A percentile compares a stretch with the other conserved stretches of the same genome.
Conservation (phyloP, 805 yeast genomes). For the Yarrowia yakushimensis region DNA sequence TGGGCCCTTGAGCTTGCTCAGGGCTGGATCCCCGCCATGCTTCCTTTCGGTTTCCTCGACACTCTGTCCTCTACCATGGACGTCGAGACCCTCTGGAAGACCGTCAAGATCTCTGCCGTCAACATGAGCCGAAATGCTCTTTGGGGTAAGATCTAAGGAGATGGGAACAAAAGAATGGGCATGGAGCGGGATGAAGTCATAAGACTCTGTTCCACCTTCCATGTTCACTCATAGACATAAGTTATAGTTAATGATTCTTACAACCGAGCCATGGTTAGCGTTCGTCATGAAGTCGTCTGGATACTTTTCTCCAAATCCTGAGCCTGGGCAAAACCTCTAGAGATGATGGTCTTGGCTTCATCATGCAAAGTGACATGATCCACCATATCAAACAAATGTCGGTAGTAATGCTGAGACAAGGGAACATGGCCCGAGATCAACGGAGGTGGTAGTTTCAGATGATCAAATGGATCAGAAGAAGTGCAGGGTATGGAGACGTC, state of each 20-base stretch:
- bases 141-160: constrained; percentile 61
- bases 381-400: not conserved
- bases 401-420: not conserved
- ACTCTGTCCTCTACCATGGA: constrained; percentile 79
- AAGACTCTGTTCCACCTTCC: not conserved
- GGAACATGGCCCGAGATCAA: not conserved
- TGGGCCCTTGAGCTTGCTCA: constrained; percentile 95
- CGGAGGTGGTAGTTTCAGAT: not conserved
- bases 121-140: constrained; percentile 70
- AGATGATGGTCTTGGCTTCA: not conserved
- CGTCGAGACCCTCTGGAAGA: constrained; percentile 59
- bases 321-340: not conserved
- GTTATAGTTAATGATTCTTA: not conserved
- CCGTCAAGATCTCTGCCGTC: constrained; percentile 68
- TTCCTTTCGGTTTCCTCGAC: constrained; percentile 91
- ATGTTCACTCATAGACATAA: not conserved
- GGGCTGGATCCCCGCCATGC: constrained; percentile 98
- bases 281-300: not conserved
- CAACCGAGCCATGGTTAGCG: no score
- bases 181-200: no score
- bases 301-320: not conserved
- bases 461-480: not conserved
- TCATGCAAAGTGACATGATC: not conserved
- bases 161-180: not conserved
- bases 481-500: not conserved